These are phyloP conservation scores for Quercus cerris DNA, from an alignment of 306 rosid genomes.

Conservation along the genomic window DNA sequence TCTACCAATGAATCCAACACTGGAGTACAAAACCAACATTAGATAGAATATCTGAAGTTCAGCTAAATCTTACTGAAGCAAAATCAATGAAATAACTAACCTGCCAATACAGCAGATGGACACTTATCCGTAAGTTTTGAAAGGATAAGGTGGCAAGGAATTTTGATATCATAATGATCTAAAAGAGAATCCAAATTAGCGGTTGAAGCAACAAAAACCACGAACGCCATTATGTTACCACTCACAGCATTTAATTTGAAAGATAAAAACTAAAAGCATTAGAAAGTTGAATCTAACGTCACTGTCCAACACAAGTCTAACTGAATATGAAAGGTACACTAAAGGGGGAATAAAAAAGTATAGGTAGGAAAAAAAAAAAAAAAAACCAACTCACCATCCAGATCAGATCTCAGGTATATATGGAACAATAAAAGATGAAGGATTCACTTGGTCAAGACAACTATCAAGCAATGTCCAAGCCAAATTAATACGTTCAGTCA, in stretches of 20 bases:
- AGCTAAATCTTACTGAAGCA: background rate
- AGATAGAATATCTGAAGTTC: background rate
- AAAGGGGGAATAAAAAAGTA: background rate
- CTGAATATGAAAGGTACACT: background rate
- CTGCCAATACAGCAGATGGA: conserved; percentile 93
- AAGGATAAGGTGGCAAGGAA: conserved; percentile 98
- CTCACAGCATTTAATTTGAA: too few species aligned
- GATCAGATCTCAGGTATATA: conserved; percentile 93
- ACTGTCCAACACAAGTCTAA: background rate
- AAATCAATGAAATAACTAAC: conserved; percentile 40
- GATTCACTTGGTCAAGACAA: conserved; percentile 99
- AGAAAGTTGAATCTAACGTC: too few species aligned
- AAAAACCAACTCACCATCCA: conserved; percentile 69
- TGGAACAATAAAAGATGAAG: conserved; percentile 92
- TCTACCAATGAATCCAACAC: conserved; percentile 95
- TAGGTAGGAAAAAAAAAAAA: background rate
- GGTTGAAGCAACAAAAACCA: background rate
- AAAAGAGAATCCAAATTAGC: conserved; percentile 16
- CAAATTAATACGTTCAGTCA: background rate
- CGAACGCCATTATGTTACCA: too few species aligned
- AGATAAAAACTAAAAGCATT: too few species aligned
- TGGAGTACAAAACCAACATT: conserved; percentile 30
- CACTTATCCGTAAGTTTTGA: conserved; percentile 95
- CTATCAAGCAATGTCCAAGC: conserved; percentile 59
- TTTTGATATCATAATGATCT: conserved; percentile 98